These are phyloP conservation scores for Paramecium tetraurelia DNA, from an alignment of 73 alveolate species.

Conservation along the genomic window DNA sequence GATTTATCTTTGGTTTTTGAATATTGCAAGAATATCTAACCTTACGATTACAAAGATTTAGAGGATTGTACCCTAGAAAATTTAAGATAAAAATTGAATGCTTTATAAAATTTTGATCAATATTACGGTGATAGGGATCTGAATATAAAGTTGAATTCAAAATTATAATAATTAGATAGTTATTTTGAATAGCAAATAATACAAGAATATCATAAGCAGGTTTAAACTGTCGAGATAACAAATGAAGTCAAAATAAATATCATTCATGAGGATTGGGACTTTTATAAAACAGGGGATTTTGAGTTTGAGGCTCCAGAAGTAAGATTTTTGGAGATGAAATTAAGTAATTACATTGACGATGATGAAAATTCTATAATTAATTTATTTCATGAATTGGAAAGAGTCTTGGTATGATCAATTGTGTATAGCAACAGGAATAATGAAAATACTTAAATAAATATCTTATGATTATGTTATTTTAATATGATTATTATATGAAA, in stretches of 20 bases:
- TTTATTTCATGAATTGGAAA: neutral
- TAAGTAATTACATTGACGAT: neutral
- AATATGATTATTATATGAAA: neutral
- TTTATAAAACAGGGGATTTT: neutral
- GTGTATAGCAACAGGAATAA: neutral
- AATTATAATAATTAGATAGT: neutral
- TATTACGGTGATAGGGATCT: neutral
- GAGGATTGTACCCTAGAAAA: neutral
- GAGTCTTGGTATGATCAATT: neutral
- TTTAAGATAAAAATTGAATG: neutral
- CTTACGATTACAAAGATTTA: neutral
- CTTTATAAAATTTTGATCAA: neutral
- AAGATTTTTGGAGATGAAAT: conserved; percentile 1
- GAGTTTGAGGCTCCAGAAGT: neutral
- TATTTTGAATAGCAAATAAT: neutral
- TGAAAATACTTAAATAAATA: neutral
- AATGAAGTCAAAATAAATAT: neutral
- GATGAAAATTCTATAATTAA: neutral
- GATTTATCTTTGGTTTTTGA: neutral
- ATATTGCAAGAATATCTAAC: neutral
- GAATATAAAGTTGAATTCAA: neutral
- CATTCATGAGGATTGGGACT: conserved; percentile 6
- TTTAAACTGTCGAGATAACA: neutral
- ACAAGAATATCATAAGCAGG: neutral
- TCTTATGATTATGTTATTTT: neutral